Percentiles rank a stretch among this genome's conserved stretches.
These are phyloP conservation scores for Curvularia sp. DNA, from an alignment of 2,329 filamentous ascomycete species.

Conservation along the genomic window DNA sequence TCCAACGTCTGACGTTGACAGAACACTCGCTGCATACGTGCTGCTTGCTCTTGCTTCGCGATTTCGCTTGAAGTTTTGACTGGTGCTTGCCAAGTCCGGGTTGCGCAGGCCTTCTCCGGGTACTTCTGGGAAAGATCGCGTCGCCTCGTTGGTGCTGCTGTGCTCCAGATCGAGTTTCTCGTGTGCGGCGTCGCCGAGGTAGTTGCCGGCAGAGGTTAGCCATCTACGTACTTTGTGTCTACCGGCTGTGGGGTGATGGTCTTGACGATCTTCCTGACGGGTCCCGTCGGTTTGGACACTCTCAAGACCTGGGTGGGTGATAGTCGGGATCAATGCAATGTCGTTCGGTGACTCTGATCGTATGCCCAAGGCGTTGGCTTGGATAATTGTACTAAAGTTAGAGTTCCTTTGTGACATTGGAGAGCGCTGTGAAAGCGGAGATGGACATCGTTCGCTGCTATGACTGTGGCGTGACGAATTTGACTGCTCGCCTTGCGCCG, in stretches of 20 bases:
- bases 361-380: conserved; percentile 18
- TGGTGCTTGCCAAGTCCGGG: conserved; percentile 48
- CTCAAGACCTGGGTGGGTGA: conserved; percentile 23
- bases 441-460: conserved; percentile 23
- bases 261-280: conserved; percentile 3
- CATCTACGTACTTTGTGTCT: conserved; percentile 42
- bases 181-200: conserved; percentile 57
- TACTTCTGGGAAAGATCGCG: conserved; percentile 62
- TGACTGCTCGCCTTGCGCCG: conserved; percentile 8
- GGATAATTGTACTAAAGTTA: background rate
- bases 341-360: conserved; percentile 25
- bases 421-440: conserved; percentile 10
- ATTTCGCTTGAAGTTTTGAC: conserved; percentile 52
- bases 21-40: conserved; percentile 49
- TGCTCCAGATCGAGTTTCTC: conserved; percentile 54
- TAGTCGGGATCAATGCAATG: conserved; percentile 21
- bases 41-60: conserved; percentile 48
- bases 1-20: conserved; percentile 37
- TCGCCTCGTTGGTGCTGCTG: conserved; percentile 57
- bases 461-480: conserved; percentile 27
- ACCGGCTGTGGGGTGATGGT: conserved; percentile 22
- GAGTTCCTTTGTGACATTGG: background rate
- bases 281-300: conserved; percentile 3
- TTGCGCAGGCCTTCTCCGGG: conserved; percentile 63
- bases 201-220: conserved; percentile 55